phyloP scores from a whole-genome alignment of 352 stramenopile species.

The Nothophytophthora sp. region DNA sequence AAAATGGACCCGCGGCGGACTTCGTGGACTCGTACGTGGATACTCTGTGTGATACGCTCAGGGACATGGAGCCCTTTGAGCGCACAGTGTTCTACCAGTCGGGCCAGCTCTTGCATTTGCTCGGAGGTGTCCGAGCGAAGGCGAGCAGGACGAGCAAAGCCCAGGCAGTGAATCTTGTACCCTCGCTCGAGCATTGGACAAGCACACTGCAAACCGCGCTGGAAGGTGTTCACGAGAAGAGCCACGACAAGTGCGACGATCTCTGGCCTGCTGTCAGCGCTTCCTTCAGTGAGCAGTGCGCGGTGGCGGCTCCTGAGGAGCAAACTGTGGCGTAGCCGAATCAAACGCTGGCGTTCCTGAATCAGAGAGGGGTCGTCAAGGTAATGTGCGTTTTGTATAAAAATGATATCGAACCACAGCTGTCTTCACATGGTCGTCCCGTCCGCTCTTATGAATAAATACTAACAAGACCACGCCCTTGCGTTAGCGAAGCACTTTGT shows the following conservation, averaged over 20 bases:
- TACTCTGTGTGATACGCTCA: constrained; percentile 44
- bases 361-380: background rate
- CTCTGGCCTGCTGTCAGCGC: constrained; percentile 45
- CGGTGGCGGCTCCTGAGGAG: constrained; percentile 12
- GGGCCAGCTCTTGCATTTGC: constrained; percentile 53
- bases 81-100: constrained; percentile 66
- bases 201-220: constrained; percentile 40
- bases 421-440: background rate
- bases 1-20: constrained; percentile 36
- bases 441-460: background rate
- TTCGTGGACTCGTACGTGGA: constrained; percentile 55
- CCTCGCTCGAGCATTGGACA: constrained; percentile 42
- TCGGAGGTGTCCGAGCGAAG: constrained; percentile 33
- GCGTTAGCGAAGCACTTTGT: constrained; percentile 27
- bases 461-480: constrained; percentile 5
- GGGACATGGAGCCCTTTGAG: constrained; percentile 57
- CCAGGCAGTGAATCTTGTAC: constrained; percentile 15
- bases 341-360: background rate
- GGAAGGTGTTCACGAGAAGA: constrained; percentile 28
- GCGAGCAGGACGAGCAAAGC: constrained; percentile 31
- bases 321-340: constrained; percentile 14
- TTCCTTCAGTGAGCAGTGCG: constrained; percentile 23
- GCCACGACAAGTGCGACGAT: constrained; percentile 50
- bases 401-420: constrained; percentile 25
- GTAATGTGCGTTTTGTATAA: constrained; percentile 5